Evolutionary conservation across 2,329 filamentous ascomycete genomes (phyloP).

Genomic region (Hypoxylon sp.): DNA sequence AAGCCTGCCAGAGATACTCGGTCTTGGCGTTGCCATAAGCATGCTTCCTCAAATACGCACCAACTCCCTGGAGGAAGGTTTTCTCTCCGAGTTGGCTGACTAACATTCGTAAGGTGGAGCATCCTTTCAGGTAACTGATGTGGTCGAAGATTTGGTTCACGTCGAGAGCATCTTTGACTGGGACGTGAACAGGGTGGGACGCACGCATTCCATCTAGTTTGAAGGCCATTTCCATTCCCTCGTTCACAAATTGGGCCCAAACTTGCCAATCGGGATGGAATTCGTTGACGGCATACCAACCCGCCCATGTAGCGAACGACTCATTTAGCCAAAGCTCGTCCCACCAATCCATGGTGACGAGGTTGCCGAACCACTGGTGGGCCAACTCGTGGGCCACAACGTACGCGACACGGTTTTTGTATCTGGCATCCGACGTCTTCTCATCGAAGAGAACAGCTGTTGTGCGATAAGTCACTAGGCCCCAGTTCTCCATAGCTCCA

Average conservation of each 20-base stretch:
- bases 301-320: slow-evolving; percentile 98
- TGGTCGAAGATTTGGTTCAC: slow-evolving; percentile 98
- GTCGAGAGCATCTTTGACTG: slow-evolving; percentile 91
- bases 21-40: slow-evolving; percentile 93
- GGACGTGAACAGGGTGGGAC: slow-evolving; percentile 96
- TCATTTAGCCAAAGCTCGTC: slow-evolving; percentile 95
- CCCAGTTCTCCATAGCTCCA: slow-evolving; percentile 97
- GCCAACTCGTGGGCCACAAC: slow-evolving; percentile 98
- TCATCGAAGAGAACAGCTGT: slow-evolving; percentile 98
- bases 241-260: slow-evolving; percentile 97
- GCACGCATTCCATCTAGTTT: slow-evolving; percentile 89
- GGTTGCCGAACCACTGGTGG: slow-evolving; percentile 95
- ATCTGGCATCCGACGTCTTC: slow-evolving; percentile 87
- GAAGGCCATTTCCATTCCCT: slow-evolving; percentile 93
- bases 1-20: slow-evolving; percentile 88
- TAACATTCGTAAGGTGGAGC: slow-evolving; percentile 96
- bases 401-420: slow-evolving; percentile 94
- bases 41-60: slow-evolving; percentile 88
- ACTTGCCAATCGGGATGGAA: slow-evolving; percentile 98
- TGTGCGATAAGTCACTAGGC: slow-evolving; percentile 93
- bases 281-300: slow-evolving; percentile 91
- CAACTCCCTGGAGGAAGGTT: slow-evolving; percentile 90
- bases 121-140: slow-evolving; percentile 97
- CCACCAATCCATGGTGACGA: slow-evolving; percentile 98
- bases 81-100: slow-evolving; percentile 89